These are phyloP conservation scores for Chalara sp. DNA, from an alignment of 2,329 filamentous ascomycete species.

Conservation along the genomic window DNA sequence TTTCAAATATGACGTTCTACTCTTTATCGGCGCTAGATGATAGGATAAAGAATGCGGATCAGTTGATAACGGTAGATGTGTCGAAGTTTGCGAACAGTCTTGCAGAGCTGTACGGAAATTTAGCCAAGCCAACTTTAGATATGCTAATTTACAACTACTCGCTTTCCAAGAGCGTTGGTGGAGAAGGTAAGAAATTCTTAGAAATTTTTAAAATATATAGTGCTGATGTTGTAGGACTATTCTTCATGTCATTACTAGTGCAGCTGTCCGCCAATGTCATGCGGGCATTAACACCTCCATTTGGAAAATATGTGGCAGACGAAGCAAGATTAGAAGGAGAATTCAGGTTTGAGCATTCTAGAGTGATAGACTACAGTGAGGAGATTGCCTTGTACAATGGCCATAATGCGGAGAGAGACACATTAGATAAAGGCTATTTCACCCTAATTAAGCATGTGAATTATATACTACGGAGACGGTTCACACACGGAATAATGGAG, in stretches of 20 bases:
- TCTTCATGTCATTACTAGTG: slow-evolving; percentile 91
- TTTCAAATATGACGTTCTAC: slow-evolving; percentile 97
- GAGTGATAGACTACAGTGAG: slow-evolving; percentile 92
- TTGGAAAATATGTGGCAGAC: slow-evolving; percentile 95
- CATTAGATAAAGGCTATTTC: slow-evolving; percentile 96
- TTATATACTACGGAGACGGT: slow-evolving; percentile 75
- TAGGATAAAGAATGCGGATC: slow-evolving; percentile 96
- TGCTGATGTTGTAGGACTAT: slow-evolving; percentile 45
- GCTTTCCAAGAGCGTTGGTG: slow-evolving; percentile 88
- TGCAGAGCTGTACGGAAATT: slow-evolving; percentile 90
- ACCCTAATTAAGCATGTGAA: slow-evolving; percentile 99
- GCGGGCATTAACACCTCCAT: slow-evolving; percentile 89
- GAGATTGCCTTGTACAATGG: slow-evolving; percentile 90
- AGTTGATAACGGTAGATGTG: slow-evolving; percentile 94
- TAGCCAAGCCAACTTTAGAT: slow-evolving; percentile 89
- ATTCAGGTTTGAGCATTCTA: slow-evolving; percentile 90
- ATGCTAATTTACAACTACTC: slow-evolving; percentile 97
- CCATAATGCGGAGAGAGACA: slow-evolving; percentile 92
- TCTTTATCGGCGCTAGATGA: slow-evolving; percentile 92
- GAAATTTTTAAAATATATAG: neutral
- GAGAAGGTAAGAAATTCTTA: slow-evolving; percentile 49
- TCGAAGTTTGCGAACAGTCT: slow-evolving; percentile 93
- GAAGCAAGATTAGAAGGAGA: slow-evolving; percentile 92
- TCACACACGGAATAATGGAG: slow-evolving; percentile 99
- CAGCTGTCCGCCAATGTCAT: slow-evolving; percentile 87